Conservation (phyloP, 257 asterid species). For the Ocimum tenuiflorum region DNA sequence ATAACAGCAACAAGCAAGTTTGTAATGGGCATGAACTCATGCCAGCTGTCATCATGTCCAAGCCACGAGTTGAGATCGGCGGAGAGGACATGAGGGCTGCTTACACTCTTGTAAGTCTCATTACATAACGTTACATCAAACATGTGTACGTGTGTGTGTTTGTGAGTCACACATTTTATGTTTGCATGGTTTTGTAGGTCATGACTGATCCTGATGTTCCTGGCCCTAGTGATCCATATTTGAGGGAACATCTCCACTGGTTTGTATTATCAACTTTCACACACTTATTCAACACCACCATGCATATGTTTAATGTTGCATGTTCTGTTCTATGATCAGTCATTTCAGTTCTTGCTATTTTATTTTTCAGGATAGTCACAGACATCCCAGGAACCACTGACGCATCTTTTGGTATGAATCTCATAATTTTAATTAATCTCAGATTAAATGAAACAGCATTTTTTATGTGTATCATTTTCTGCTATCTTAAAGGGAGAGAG, state of each 20-base stretch:
- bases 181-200: constrained; percentile 42
- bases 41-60: constrained; percentile 49
- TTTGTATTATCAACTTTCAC: not conserved
- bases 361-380: constrained; percentile 61
- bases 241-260: constrained; percentile 94
- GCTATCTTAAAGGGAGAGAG: constrained; percentile 46
- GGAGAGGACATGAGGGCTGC: constrained; percentile 82
- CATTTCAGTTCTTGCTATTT: not conserved
- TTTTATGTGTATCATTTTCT: no score
- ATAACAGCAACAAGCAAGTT: constrained; percentile 48
- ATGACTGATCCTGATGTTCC: constrained; percentile 95
- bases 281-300: not conserved
- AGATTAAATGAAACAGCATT: no score
- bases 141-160: not conserved
- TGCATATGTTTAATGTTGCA: not conserved
- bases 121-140: not conserved
- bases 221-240: constrained; percentile 84
- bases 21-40: constrained; percentile 74
- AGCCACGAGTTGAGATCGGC: constrained; percentile 72
- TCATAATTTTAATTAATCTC: no score
- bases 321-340: no score
- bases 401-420: constrained; percentile 56
- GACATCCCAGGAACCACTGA: constrained; percentile 87
- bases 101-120: constrained; percentile 58
- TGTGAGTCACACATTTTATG: not conserved